Evolutionary conservation across 345 rosid species (phyloP).

Genomic region (Hibiscus tridactylites): DNA sequence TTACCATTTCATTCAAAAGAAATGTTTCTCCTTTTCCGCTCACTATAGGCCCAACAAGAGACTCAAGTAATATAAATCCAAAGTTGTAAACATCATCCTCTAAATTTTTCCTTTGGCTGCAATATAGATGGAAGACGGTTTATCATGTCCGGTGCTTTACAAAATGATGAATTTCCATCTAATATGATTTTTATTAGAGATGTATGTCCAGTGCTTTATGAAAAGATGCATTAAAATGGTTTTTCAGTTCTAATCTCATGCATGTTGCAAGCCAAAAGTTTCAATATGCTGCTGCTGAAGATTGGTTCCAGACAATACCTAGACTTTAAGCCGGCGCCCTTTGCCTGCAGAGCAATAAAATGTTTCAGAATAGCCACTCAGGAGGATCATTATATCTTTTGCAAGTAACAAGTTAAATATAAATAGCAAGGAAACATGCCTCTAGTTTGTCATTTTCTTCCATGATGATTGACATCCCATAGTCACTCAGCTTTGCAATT

Average conservation of each 20-base stretch:
- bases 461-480: constrained; percentile 65
- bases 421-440: constrained; percentile 27
- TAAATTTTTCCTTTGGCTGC: constrained; percentile 42
- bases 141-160: neutral
- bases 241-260: neutral
- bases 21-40: constrained; percentile 75
- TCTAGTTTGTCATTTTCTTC: constrained; percentile 64
- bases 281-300: neutral
- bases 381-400: neutral
- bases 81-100: constrained; percentile 93
- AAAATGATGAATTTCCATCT: neutral
- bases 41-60: constrained; percentile 77
- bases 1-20: constrained; percentile 91
- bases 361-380: constrained; percentile 1
- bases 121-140: constrained; percentile 11
- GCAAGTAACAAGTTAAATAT: neutral
- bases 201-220: neutral
- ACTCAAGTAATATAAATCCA: constrained; percentile 86
- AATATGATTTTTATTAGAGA: neutral
- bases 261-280: neutral
- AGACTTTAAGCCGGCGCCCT: constrained; percentile 48
- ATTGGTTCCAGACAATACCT: constrained; percentile 25
- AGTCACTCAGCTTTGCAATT: constrained; percentile 89
- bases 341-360: constrained; percentile 42
- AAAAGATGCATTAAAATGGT: neutral